phyloP scores from a whole-genome alignment of 2,329 filamentous ascomycete genomes.

The Colletotrichum australisinense region DNA sequence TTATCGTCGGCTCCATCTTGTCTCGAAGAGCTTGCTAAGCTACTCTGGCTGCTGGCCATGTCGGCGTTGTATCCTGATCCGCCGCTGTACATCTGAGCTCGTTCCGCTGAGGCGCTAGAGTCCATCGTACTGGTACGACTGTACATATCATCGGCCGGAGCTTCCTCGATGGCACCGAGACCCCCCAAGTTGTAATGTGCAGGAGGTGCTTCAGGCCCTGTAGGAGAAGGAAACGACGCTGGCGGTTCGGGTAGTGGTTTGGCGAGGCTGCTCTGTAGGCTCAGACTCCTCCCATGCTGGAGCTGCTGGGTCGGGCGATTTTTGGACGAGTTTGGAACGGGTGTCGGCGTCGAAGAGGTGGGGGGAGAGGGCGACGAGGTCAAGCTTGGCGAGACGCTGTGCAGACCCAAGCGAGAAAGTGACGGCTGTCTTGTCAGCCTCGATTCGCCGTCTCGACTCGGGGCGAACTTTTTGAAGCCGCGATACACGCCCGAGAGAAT shows the following conservation, averaged over 20 bases:
- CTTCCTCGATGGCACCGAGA: conserved; percentile 35
- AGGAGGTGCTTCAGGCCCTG: conserved; percentile 43
- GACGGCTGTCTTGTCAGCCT: conserved; percentile 59
- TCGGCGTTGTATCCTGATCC: conserved; percentile 48
- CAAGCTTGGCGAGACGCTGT: conserved; percentile 44
- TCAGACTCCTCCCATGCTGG: conserved; percentile 66
- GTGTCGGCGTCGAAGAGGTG: conserved; percentile 34
- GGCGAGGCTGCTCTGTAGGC: conserved; percentile 66
- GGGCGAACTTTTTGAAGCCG: conserved; percentile 60
- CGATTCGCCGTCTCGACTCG: conserved; percentile 54
- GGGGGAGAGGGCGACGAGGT: conserved; percentile 43
- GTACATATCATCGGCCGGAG: conserved; percentile 52
- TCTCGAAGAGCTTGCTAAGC: conserved; percentile 35
- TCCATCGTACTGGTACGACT: conserved; percentile 63
- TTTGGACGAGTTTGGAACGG: conserved; percentile 28
- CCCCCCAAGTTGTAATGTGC: conserved; percentile 45
- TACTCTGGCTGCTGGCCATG: conserved; percentile 44
- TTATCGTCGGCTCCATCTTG: conserved; percentile 59
- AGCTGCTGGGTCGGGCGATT: conserved; percentile 51
- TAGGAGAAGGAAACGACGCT: conserved; percentile 37
- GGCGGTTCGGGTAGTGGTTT: conserved; percentile 68
- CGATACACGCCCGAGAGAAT: conserved; percentile 64
- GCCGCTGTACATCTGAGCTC: conserved; percentile 51
- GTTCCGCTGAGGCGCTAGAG: conserved; percentile 47
- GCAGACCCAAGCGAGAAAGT: conserved; percentile 48